A percentile compares a stretch with the other conserved stretches of the same genome.
phyloP scores from a whole-genome alignment of 192 early-diverging fungal species.

The Globomyces pollinis-pini region DNA sequence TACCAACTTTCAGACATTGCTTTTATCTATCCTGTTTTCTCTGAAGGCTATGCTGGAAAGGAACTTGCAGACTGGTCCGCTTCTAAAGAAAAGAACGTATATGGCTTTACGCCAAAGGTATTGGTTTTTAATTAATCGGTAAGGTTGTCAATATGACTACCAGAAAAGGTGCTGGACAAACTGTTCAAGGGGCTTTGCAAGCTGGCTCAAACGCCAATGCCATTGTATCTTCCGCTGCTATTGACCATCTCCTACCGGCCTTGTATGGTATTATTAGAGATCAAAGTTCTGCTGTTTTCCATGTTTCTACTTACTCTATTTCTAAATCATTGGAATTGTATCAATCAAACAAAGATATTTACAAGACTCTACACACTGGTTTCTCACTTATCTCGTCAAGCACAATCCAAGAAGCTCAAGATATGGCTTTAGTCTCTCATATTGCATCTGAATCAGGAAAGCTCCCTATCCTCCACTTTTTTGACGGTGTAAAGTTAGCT shows the following conservation, averaged over 20 bases:
- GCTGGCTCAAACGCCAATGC: slow-evolving; percentile 40
- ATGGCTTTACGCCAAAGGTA: slow-evolving; percentile 57
- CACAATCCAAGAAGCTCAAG: slow-evolving; percentile 80
- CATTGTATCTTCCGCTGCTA: slow-evolving; percentile 64
- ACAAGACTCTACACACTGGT: slow-evolving; percentile 70
- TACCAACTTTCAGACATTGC: slow-evolving; percentile 71
- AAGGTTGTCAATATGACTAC: slow-evolving; percentile 73
- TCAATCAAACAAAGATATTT: slow-evolving; percentile 61
- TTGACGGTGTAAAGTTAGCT: slow-evolving; percentile 61
- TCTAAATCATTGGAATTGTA: slow-evolving; percentile 39
- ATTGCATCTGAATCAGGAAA: slow-evolving; percentile 52
- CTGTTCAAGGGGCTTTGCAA: slow-evolving; percentile 67
- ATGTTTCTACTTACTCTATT: slow-evolving; percentile 64
- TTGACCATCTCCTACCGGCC: slow-evolving; percentile 76
- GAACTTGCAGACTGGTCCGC: slow-evolving; percentile 58
- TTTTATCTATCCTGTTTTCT: slow-evolving; percentile 73
- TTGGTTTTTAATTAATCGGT: too few species aligned
- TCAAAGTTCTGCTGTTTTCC: slow-evolving; percentile 65
- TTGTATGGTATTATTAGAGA: slow-evolving; percentile 62
- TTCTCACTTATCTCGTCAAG: slow-evolving; percentile 68
- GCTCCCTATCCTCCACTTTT: slow-evolving; percentile 75
- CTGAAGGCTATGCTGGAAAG: slow-evolving; percentile 56
- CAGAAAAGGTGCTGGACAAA: slow-evolving; percentile 66
- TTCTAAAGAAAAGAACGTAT: slow-evolving; percentile 58
- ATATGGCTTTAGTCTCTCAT: slow-evolving; percentile 79